Base-by-base conservation (phyloP, 2,329 filamentous ascomycete genomes). In the Pseudocercospora pini-densiflorae region DNA sequence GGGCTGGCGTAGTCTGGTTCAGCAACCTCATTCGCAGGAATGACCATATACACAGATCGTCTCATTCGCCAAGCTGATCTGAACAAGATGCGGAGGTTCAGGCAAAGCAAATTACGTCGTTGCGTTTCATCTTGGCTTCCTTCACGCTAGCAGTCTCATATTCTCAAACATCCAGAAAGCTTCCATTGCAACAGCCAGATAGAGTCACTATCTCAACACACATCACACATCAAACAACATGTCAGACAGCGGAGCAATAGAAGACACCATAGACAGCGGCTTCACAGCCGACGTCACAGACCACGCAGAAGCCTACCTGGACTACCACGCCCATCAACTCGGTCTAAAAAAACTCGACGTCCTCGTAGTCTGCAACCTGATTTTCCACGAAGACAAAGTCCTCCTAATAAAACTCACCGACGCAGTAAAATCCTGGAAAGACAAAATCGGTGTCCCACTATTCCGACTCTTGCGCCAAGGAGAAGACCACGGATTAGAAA, bases 321-420 rank as follows among this genome's bases (percentile, higher is more conserved):
- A 62, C 16, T 55, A 43, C 23, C 68, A 69, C 47, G 59, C 62
- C 24, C 33, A 23, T 14, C 59, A 63, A 24, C 63, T 69, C 21
- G 55, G 61, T n/a, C 33, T 65, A 4, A 47, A 64, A 24, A 40
- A 47, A 14, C 57, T 69, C 27, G 65, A 69, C 29, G 68, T 69
- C 6, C 19, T 69, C n/a, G 66, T 67, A 19, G 61, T 69, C 55
- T 65, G 45, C 45, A 69, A 66, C 23, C 60, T 69, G 2, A 66
- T 69, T 16, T 69, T 69, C 57, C 57, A 69, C 65, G 60, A 69
- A 45, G 59, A 69, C 49, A 61, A 66, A 19, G 63, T 69, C 2
- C 61, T 69, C 10, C 62, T 69, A 10, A 57, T 67, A 9, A 59
- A 58, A 12, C 64, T 64, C 10, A 49, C 57, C 1, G 60, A 63